Conservation (phyloP, 1,284 basidiomycete genomes). For the Ustilago curta region DNA sequence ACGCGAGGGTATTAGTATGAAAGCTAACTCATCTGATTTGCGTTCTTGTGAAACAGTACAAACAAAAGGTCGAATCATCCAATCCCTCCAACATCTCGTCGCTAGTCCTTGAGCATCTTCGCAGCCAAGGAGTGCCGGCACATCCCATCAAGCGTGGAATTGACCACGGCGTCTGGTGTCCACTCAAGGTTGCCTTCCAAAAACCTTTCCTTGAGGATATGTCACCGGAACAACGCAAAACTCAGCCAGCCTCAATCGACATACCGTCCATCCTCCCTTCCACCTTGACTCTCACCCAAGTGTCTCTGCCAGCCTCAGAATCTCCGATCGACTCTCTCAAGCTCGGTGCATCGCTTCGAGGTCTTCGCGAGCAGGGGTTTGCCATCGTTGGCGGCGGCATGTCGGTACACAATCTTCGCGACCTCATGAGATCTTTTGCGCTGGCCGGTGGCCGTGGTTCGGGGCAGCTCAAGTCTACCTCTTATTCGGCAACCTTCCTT, state of each 20-base stretch:
- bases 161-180: conserved; percentile 72
- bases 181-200: conserved; percentile 70
- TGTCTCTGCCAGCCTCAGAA: conserved; percentile 70
- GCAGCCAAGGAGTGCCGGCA: conserved; percentile 36
- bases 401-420: conserved; percentile 61
- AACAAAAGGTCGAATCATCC: conserved; percentile 66
- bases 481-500: conserved; percentile 36
- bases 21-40: not conserved
- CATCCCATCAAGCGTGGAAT: conserved; percentile 66
- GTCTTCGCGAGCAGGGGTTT: conserved; percentile 63
- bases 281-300: conserved; percentile 70
- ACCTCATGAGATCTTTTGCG: conserved; percentile 28
- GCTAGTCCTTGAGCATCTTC: conserved; percentile 62
- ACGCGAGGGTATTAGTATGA: too few relatives aligned
- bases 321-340: conserved; percentile 63
- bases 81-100: conserved; percentile 58
- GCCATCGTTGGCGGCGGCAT: conserved; percentile 57
- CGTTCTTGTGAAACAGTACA: conserved; percentile 58
- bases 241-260: conserved; percentile 18
- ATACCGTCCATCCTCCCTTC: conserved; percentile 48
- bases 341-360: conserved; percentile 70
- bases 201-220: conserved; percentile 33
- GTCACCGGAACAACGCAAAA: conserved; percentile 17
- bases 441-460: conserved; percentile 15
- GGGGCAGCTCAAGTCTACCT: conserved; percentile 4